Evolutionary conservation across 2,329 filamentous ascomycete genomes (phyloP).

Genomic region (Aschersonia sp.): DNA sequence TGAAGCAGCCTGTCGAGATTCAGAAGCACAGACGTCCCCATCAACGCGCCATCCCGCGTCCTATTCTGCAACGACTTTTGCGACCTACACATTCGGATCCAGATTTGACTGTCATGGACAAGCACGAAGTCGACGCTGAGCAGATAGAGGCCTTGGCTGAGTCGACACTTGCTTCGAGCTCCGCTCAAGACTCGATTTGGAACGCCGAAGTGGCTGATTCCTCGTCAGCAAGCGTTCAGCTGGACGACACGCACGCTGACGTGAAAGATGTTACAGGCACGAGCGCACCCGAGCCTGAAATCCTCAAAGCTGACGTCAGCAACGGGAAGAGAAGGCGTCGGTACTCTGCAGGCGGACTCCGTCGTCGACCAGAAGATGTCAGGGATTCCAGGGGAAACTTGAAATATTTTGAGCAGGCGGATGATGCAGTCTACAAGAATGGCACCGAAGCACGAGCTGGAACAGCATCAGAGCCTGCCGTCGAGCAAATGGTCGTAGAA

Average conservation of each 20-base stretch:
- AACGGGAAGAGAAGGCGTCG: slow-evolving; percentile 46
- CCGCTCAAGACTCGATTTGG: background rate
- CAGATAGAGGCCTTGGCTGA: background rate
- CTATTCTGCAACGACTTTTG: slow-evolving; percentile 28
- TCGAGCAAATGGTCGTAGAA: background rate
- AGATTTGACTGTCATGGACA: slow-evolving; percentile 11
- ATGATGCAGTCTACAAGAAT: slow-evolving; percentile 60
- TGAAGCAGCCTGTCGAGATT: slow-evolving; percentile 68
- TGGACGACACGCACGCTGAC: slow-evolving; percentile 20
- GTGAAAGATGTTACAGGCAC: slow-evolving; percentile 46
- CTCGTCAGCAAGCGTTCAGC: slow-evolving; percentile 12
- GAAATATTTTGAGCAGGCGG: slow-evolving; percentile 84
- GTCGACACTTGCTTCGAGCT: background rate
- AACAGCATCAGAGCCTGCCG: background rate
- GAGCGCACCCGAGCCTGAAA: slow-evolving; percentile 50
- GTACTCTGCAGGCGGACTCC: slow-evolving; percentile 76
- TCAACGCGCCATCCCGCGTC: slow-evolving; percentile 48
- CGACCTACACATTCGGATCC: slow-evolving; percentile 31
- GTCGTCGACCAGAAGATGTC: slow-evolving; percentile 59
- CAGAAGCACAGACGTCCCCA: slow-evolving; percentile 63
- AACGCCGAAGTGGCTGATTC: slow-evolving; percentile 9
- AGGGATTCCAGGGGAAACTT: slow-evolving; percentile 58
- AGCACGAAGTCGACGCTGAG: background rate
- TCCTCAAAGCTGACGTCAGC: slow-evolving; percentile 26
- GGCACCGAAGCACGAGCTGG: slow-evolving; percentile 3